These are phyloP conservation scores for Silene uniflora DNA, from an alignment of 148 eudicot genomes.

Conservation along the genomic window DNA sequence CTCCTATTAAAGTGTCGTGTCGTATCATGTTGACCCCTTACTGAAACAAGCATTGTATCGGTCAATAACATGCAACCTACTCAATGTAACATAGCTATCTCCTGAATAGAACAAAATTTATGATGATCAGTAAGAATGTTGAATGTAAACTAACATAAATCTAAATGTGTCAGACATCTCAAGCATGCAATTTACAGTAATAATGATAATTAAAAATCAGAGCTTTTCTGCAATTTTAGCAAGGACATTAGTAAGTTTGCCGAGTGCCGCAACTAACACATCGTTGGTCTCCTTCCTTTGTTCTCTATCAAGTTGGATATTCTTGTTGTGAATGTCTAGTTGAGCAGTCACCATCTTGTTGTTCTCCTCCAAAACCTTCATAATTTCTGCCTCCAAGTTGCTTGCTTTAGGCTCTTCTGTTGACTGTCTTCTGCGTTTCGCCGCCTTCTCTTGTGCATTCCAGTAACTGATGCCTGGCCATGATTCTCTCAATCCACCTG, in stretches of 20 bases:
- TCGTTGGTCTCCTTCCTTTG: conserved; percentile 43
- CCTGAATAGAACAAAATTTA: too few species aligned
- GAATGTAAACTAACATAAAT: too few species aligned
- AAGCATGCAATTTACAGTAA: neutral
- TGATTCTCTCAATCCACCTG: conserved; percentile 23
- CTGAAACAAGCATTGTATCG: too few species aligned
- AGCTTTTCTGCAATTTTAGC: conserved; percentile 54
- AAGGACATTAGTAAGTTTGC: conserved; percentile 48
- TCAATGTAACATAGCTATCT: too few species aligned
- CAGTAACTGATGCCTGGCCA: conserved; percentile 22
- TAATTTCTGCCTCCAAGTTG: conserved; percentile 26
- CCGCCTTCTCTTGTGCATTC: conserved; percentile 21
- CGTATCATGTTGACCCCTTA: too few species aligned
- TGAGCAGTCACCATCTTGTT: conserved; percentile 37
- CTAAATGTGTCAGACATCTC: too few species aligned
- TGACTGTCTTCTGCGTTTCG: conserved; percentile 22
- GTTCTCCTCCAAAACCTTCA: conserved; percentile 40
- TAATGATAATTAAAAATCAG: conserved; percentile 9
- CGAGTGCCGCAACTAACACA: conserved; percentile 43
- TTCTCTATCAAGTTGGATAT: conserved; percentile 41
- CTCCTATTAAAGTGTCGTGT: too few species aligned
- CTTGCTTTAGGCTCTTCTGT: conserved; percentile 25
- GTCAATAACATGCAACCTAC: too few species aligned
- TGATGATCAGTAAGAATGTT: too few species aligned
- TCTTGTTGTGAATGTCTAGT: conserved; percentile 45